Percentiles rank a stretch among this genome's conserved stretches.
phyloP scores from a whole-genome alignment of 148 eudicot genomes.

The Agrostemma githago region DNA sequence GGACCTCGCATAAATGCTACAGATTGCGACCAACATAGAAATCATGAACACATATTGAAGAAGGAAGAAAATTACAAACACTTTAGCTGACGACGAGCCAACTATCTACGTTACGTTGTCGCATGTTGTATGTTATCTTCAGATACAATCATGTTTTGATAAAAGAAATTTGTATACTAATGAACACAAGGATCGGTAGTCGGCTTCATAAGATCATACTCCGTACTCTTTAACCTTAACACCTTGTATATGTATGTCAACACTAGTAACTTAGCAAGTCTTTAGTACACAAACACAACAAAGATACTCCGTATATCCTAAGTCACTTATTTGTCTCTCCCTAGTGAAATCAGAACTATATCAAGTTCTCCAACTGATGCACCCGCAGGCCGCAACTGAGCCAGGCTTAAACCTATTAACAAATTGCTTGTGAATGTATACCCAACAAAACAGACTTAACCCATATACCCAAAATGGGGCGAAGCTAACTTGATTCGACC shows the following conservation, averaged over 20 bases:
- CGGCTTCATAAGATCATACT: not conserved
- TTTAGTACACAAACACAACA: not conserved
- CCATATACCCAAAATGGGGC: too few species aligned
- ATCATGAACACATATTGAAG: not conserved
- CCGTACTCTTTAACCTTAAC: not conserved
- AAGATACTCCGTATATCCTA: too few species aligned
- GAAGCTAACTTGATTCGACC: too few species aligned
- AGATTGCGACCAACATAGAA: conserved; percentile 12
- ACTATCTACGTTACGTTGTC: conserved; percentile 1
- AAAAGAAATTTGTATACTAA: not conserved
- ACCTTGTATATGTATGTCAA: not conserved
- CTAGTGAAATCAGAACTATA: not conserved
- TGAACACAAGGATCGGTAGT: not conserved
- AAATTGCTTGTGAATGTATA: too few species aligned
- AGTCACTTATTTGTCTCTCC: not conserved
- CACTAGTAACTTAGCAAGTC: not conserved
- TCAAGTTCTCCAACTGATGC: not conserved
- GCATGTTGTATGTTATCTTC: conserved; percentile 7
- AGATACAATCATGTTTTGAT: not conserved
- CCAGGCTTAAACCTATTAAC: too few species aligned
- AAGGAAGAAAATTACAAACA: not conserved
- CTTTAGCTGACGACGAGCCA: not conserved
- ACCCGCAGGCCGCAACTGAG: too few species aligned
- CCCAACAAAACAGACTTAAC: too few species aligned
- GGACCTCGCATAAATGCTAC: conserved; percentile 17